Conservation (phyloP, 495 filamentous ascomycete species). For the Tuber borchii region DNA sequence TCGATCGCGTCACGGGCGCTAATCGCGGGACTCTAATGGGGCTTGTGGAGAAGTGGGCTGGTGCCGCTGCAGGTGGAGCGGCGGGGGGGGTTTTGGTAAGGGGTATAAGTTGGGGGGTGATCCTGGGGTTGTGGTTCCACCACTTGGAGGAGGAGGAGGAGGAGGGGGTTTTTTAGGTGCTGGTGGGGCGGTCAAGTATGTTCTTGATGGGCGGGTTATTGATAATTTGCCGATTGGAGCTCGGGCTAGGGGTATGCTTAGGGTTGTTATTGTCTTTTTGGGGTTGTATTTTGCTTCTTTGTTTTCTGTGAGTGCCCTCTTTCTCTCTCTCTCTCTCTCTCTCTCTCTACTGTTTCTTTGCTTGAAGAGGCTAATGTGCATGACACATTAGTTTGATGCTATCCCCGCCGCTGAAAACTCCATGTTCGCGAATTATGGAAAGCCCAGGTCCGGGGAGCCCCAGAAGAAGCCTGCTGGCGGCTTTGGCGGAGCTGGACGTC, state of each 20-base stretch:
- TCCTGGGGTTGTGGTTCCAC: slow-evolving; percentile 44
- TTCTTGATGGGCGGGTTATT: slow-evolving; percentile 32
- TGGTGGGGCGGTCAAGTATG: slow-evolving; percentile 30
- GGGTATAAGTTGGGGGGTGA: slow-evolving; percentile 43
- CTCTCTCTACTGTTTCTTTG: not conserved
- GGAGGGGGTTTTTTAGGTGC: slow-evolving; percentile 9
- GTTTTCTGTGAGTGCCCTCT: slow-evolving; percentile 49
- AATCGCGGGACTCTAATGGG: slow-evolving; percentile 65
- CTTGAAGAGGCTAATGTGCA: not conserved
- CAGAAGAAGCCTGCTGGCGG: slow-evolving; percentile 8
- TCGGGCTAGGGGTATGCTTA: slow-evolving; percentile 47
- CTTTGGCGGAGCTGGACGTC: slow-evolving; percentile 13
- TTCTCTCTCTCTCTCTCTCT: slow-evolving; percentile 2
- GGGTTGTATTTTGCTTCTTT: slow-evolving; percentile 56
- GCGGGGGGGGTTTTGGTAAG: slow-evolving; percentile 46
- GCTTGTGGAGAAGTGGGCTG: slow-evolving; percentile 68
- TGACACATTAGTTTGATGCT: slow-evolving; percentile 53
- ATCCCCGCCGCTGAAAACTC: slow-evolving; percentile 60
- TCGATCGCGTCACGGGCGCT: slow-evolving; percentile 70
- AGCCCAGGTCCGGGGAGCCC: not conserved
- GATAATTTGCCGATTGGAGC: slow-evolving; percentile 41
- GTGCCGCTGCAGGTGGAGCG: slow-evolving; percentile 46
- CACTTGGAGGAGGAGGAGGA: slow-evolving; percentile 19
- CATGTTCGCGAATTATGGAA: slow-evolving; percentile 52
- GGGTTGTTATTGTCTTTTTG: slow-evolving; percentile 51